A percentile compares a stretch with the other conserved stretches of the same genome.
These are phyloP conservation scores for Microthlaspi erraticum DNA, from an alignment of 345 rosid genomes.

Conservation along the genomic window DNA sequence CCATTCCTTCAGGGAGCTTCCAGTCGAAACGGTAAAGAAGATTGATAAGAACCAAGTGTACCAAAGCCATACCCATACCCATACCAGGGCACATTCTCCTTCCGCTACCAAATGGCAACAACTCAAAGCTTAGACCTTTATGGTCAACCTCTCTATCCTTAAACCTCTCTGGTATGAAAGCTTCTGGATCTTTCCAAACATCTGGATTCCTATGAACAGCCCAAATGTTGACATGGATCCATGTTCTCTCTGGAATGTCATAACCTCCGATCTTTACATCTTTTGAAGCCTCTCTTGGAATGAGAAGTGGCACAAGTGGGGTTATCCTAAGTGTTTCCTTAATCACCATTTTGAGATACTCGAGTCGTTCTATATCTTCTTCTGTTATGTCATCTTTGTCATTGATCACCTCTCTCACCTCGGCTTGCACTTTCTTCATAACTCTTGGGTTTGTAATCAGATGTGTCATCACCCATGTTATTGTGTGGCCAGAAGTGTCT, in stretches of 20 bases:
- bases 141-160: slow-evolving; percentile 44
- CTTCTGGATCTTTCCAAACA: slow-evolving; percentile 38
- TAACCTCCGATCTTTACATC: slow-evolving; percentile 16
- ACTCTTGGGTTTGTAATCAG: slow-evolving; percentile 35
- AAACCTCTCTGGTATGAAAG: slow-evolving; percentile 39
- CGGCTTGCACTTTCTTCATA: slow-evolving; percentile 32
- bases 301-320: slow-evolving; percentile 29
- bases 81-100: slow-evolving; percentile 67
- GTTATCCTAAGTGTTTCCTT: slow-evolving; percentile 27
- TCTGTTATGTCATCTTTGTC: slow-evolving; percentile 29
- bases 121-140: slow-evolving; percentile 55
- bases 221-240: slow-evolving; percentile 33
- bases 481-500: slow-evolving; percentile 21
- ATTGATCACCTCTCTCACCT: slow-evolving; percentile 20
- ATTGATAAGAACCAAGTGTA: slow-evolving; percentile 57
- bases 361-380: slow-evolving; percentile 32
- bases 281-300: slow-evolving; percentile 36
- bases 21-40: slow-evolving; percentile 55
- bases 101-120: slow-evolving; percentile 65
- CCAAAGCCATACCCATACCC: slow-evolving; percentile 44
- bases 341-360: slow-evolving; percentile 31
- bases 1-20: slow-evolving; percentile 55
- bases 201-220: slow-evolving; percentile 50
- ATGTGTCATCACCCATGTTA: slow-evolving; percentile 40
- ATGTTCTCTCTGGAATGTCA: slow-evolving; percentile 35